phyloP scores from a whole-genome alignment of 2,329 filamentous ascomycete genomes.

The Golovinomyces cichoracearum region DNA sequence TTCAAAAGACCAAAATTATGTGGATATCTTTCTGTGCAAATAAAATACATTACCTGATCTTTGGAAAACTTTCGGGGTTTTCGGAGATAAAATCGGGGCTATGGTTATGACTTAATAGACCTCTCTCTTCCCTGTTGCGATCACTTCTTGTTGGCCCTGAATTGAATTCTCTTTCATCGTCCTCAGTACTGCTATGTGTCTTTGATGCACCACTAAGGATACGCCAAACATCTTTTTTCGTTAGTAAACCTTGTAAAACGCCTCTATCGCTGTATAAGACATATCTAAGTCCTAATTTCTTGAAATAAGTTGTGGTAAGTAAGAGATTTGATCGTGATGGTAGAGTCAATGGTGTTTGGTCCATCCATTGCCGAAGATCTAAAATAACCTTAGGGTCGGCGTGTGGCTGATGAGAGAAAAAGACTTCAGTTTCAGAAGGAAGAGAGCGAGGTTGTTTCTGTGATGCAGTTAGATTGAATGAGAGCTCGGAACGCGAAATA shows the following conservation, averaged over 20 bases:
- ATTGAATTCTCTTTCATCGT: constrained; percentile 16
- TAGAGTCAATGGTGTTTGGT: constrained; percentile 85
- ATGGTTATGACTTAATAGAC: constrained; percentile 18
- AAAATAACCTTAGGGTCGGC: constrained; percentile 53
- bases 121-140: constrained; percentile 19
- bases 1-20: neutral
- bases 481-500: constrained; percentile 73
- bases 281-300: constrained; percentile 76
- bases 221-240: constrained; percentile 95
- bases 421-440: constrained; percentile 46
- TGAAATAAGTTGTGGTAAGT: constrained; percentile 78
- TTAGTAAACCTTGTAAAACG: constrained; percentile 57
- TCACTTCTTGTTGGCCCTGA: constrained; percentile 18
- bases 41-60: neutral
- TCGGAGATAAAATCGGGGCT: constrained; percentile 5
- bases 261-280: constrained; percentile 68
- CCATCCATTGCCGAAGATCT: constrained; percentile 92
- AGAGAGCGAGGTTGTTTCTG: constrained; percentile 30
- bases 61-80: constrained; percentile 4
- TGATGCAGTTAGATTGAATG: constrained; percentile 48
- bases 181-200: constrained; percentile 19
- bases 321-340: constrained; percentile 51
- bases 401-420: constrained; percentile 62
- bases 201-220: constrained; percentile 57
- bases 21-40: neutral